A percentile compares a stretch with the other conserved stretches of the same genome.
Evolutionary conservation across 176 grass and related monocot genomes (phyloP).

Genomic region (Otatea glauca): DNA sequence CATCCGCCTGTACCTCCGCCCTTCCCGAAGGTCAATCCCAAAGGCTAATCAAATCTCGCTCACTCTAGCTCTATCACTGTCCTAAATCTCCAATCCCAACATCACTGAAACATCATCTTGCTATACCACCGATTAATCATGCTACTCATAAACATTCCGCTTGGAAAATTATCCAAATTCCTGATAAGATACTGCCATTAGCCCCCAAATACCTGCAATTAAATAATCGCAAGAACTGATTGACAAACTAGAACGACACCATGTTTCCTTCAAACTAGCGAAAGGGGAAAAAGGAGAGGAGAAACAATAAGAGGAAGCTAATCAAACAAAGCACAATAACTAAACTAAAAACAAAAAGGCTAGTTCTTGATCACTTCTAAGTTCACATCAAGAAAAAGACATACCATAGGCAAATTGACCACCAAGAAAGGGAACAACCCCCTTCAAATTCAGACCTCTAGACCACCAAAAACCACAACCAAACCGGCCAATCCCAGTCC

Average conservation of each 20-base stretch:
- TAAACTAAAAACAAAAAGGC: background rate
- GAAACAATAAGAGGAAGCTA: background rate
- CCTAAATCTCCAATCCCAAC: background rate
- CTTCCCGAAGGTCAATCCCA: background rate
- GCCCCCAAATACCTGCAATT: background rate
- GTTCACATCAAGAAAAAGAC: background rate
- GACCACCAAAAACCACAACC: background rate
- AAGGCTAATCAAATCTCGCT: background rate
- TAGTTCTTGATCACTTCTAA: background rate
- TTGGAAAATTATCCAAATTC: background rate
- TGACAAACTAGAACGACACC: background rate
- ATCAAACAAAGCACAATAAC: background rate
- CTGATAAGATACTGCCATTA: background rate
- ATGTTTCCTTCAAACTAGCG: background rate
- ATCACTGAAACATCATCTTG: background rate
- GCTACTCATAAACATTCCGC: background rate
- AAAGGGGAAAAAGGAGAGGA: background rate
- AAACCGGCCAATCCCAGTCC: background rate
- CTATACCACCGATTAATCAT: background rate
- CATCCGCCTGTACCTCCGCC: too few relatives aligned
- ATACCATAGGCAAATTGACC: background rate
- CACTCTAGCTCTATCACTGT: slow-evolving; percentile 1
- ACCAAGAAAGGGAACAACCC: background rate
- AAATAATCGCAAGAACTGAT: background rate
- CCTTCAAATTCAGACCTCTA: slow-evolving; percentile 36